phyloP scores from a whole-genome alignment of 176 grass and related monocot genomes.

The Cenchrus fungigraminus region DNA sequence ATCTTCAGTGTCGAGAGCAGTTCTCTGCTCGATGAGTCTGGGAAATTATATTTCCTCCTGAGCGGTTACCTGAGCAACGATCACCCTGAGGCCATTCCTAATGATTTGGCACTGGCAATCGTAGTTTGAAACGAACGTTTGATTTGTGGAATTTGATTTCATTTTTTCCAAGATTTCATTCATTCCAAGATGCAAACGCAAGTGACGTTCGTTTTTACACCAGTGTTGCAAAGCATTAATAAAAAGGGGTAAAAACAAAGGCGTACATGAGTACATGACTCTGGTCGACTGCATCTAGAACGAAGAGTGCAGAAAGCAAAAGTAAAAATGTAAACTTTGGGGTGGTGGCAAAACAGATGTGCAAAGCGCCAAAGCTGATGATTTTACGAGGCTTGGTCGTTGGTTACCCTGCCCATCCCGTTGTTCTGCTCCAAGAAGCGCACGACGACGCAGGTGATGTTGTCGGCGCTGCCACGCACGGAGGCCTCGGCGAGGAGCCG shows the following conservation, averaged over 20 bases:
- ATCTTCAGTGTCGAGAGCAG: conserved; percentile 31
- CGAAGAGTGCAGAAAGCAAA: not conserved
- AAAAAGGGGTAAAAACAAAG: too few species aligned
- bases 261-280: not conserved
- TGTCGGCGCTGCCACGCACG: conserved; percentile 72
- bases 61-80: conserved; percentile 79
- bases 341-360: not conserved
- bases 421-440: conserved; percentile 56
- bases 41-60: conserved; percentile 70
- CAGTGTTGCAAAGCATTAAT: not conserved
- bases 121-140: not conserved
- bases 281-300: not conserved
- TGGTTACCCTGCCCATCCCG: not conserved
- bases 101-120: not conserved
- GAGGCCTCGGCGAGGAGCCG: conserved; percentile 68
- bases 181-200: not conserved
- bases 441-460: conserved; percentile 83
- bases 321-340: not conserved
- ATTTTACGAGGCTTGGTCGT: not conserved
- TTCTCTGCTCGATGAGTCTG: conserved; percentile 43
- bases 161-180: not conserved
- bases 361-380: not conserved
- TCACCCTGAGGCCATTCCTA: too few species aligned
- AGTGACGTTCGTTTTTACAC: not conserved
- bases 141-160: not conserved